Evolutionary conservation across 257 asterid species (phyloP).

Genomic region (Solanum habrochaites): DNA sequence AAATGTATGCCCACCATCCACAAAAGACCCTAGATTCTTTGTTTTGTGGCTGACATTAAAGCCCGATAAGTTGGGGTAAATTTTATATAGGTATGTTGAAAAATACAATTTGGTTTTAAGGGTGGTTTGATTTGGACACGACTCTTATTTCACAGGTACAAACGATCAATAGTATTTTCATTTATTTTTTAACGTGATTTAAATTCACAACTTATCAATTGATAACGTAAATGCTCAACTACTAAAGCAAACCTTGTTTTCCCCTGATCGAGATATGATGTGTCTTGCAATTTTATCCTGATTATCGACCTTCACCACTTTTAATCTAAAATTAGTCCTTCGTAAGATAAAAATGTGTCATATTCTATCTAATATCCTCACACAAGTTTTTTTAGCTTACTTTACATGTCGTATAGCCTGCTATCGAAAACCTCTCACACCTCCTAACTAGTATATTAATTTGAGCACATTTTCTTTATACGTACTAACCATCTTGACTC

Average conservation of each 20-base stretch:
- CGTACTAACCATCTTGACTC: neutral
- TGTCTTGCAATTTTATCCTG: neutral
- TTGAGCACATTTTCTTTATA: too few relatives aligned
- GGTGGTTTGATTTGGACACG: neutral
- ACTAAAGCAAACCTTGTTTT: rapidly evolving
- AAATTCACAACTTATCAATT: neutral
- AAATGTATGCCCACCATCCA: too few relatives aligned
- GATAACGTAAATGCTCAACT: neutral
- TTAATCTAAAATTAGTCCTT: too few relatives aligned
- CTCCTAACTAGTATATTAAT: too few relatives aligned
- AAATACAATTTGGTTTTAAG: neutral
- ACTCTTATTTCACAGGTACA: too few relatives aligned
- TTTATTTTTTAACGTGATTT: neutral
- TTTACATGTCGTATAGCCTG: neutral
- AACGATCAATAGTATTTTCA: neutral
- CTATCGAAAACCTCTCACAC: neutral
- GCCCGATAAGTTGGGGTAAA: neutral
- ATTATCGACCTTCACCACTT: too few relatives aligned
- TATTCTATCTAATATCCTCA: too few relatives aligned
- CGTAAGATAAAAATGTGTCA: too few relatives aligned
- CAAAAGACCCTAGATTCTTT: neutral
- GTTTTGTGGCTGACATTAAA: neutral
- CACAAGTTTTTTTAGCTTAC: neutral
- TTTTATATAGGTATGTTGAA: neutral
- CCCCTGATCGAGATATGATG: neutral